phyloP scores from a whole-genome alignment of 768 basidiomycete species.

The Phylloporus scabripes region DNA sequence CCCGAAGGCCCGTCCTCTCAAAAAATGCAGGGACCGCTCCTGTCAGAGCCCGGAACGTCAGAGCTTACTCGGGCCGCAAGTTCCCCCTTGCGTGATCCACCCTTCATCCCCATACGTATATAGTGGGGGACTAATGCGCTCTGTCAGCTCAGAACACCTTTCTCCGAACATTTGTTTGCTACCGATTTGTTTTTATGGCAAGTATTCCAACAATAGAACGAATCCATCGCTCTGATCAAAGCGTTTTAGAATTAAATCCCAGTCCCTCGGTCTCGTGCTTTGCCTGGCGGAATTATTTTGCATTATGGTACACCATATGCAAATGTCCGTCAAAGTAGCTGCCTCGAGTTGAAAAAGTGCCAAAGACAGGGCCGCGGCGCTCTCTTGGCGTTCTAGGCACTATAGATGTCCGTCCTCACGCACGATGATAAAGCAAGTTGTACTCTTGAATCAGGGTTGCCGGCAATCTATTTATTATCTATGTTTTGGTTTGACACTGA shows the following conservation, averaged over 20 bases:
- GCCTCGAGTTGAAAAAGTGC: conserved; percentile 48
- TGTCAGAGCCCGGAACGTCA: neutral
- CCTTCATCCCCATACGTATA: conserved; percentile 34
- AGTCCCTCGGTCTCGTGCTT: conserved; percentile 30
- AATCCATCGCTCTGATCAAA: neutral
- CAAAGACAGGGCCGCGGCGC: conserved; percentile 36
- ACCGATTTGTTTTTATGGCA: conserved; percentile 2
- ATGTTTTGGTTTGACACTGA: neutral
- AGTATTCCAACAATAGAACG: conserved; percentile 5
- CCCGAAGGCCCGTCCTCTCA: conserved; percentile 28
- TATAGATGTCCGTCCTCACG: conserved; percentile 43
- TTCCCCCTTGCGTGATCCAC: neutral
- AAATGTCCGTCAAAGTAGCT: conserved; percentile 69
- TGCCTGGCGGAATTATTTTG: conserved; percentile 73
- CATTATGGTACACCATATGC: conserved; percentile 61
- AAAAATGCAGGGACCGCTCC: neutral
- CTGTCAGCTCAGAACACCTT: conserved; percentile 26
- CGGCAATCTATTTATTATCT: neutral
- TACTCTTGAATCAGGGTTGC: neutral
- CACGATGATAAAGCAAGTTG: conserved; percentile 34
- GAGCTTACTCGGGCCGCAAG: neutral
- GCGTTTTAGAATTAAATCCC: neutral
- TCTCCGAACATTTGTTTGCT: conserved; percentile 21
- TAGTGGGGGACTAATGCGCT: conserved; percentile 36
- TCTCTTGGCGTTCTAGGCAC: conserved; percentile 26